Base-by-base conservation (phyloP, 2,329 filamentous ascomycete species). In the Lachnellula occidentalis region DNA sequence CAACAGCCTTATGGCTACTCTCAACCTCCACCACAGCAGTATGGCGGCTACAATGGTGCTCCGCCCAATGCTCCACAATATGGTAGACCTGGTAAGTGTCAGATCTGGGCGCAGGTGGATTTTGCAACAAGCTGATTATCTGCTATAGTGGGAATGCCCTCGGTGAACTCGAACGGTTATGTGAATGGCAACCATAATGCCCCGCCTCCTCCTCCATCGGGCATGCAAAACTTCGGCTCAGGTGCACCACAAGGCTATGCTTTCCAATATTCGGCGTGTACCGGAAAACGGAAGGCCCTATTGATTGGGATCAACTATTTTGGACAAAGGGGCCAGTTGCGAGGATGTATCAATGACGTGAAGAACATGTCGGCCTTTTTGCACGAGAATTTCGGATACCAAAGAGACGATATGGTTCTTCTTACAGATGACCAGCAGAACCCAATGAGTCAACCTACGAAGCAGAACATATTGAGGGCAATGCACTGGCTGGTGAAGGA, bases 401-500 rank as follows among this genome's bases (percentile, higher is more conserved):
- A 90, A 72, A 79, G 90, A 57, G 92, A 96, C 72, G 92, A 96
- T 69, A 97, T 96, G 92, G 92, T 97, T 15, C 86, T 92, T 56
- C 79, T 97, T 69, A 96, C 92, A 41, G 92, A 97, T 69, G 92
- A 97, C 70, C 91, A 96, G 74, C 90, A 95, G 70, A 95, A 96
- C 66, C 89, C 90, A 21, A 95, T 96, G 88, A 95, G 90, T 72
- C 90, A 96, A 73, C 92, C 92, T 14, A 96, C 90, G 5, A 96
- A 96, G 72, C 87, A 90, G 62, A 97, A 97, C 69, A 95, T 97
- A 51, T 73, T 96, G 36, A 82, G 92, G 51, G 92, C 92, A n/a
- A 96, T 96, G 92, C 90, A 96, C 69, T 97, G 92, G 92, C 76
- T 97, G 15, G 90, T 96, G 54, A 95, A 95, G 73, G 92, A 95